Evolutionary conservation across 108 stramenopile species (phyloP).

Genomic region (Mediolabrus comicus): DNA sequence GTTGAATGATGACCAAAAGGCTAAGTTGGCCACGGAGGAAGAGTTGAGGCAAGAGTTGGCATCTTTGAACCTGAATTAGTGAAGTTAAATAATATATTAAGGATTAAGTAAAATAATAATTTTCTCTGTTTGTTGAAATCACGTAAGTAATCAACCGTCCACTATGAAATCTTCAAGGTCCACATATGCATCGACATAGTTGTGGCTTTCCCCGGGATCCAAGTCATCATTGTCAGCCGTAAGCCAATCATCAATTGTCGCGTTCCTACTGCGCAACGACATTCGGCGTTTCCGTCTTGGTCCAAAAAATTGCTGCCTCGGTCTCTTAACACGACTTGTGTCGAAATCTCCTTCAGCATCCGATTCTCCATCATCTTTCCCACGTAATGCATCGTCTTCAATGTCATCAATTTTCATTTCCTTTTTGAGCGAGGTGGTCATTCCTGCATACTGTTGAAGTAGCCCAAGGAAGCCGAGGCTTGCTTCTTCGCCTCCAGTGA

Average conservation of each 20-base stretch:
- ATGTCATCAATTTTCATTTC: slow-evolving; percentile 5
- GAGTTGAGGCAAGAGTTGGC: slow-evolving; percentile 66
- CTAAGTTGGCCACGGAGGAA: slow-evolving; percentile 66
- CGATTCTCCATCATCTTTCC: slow-evolving; percentile 12
- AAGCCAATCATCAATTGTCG: neutral
- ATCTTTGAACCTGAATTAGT: slow-evolving; percentile 7
- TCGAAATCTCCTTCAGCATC: neutral
- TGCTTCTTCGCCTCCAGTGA: neutral
- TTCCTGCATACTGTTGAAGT: slow-evolving; percentile 2
- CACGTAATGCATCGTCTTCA: neutral
- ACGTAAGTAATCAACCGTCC: slow-evolving; percentile 10
- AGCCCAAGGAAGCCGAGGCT: neutral
- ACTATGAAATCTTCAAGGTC: slow-evolving; percentile 45
- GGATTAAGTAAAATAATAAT: too few relatives aligned
- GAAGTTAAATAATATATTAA: neutral
- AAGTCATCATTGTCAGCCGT: neutral
- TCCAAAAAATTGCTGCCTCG: neutral
- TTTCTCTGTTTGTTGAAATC: neutral
- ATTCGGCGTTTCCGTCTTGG: neutral
- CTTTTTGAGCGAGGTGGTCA: neutral
- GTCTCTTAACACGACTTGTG: neutral
- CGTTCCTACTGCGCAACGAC: neutral
- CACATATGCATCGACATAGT: slow-evolving; percentile 28
- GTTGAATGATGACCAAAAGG: slow-evolving; percentile 85
- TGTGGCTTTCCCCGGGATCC: slow-evolving; percentile 23